Evolutionary conservation across 2,329 filamentous ascomycete genomes (phyloP), one percentile per base, ranked within the genome.

Genomic region (Niveomyces coronatus): DNA sequence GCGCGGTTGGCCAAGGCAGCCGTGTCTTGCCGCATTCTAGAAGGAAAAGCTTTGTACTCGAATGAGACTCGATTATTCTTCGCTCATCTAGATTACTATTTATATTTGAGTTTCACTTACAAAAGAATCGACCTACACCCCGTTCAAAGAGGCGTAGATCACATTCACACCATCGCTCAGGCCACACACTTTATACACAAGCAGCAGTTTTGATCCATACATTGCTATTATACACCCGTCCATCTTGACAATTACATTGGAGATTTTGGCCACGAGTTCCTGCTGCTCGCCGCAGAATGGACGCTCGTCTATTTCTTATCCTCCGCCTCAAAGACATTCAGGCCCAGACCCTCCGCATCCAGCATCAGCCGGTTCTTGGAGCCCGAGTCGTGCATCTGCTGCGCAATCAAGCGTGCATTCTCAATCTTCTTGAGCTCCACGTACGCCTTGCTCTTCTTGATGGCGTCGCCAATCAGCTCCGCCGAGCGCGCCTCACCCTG

Each of bases 361-460:
- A 98, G 73, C 64, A 95, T 86, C 51, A 98, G 70, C 67, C 91
- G 91, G 71, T 98, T 98, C 68, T 79, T 80, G 59, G 85, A 81
- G 43, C 85, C 84, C 41, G 73, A 74, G 61, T 93, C 86, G 63
- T 95, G 85, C 53, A 98, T 62, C 50, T 94, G 80, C 50, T 72
- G 63, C n/a, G 91, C 91, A 62, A 98, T 94, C 41, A 77, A 74
- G 49, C 85, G 76, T 6, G 91, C 91, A 55, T 95, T 98, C 70
- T 98, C 91, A 53, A 98, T 94, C 73, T 94, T 91, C 67, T 93
- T 85, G 57, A 98, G 76, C 65, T 96, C 91, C 47, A 98, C 78
- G 62, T 98, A 98, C 48, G 86, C 83, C 67, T 88, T 83, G 70
- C 76, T 93, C 82, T 96, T 98, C 85, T 96, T 98, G 79, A 98